Conservation (phyloP, 495 filamentous ascomycete genomes). For the Hypoxylon subgilvum region DNA sequence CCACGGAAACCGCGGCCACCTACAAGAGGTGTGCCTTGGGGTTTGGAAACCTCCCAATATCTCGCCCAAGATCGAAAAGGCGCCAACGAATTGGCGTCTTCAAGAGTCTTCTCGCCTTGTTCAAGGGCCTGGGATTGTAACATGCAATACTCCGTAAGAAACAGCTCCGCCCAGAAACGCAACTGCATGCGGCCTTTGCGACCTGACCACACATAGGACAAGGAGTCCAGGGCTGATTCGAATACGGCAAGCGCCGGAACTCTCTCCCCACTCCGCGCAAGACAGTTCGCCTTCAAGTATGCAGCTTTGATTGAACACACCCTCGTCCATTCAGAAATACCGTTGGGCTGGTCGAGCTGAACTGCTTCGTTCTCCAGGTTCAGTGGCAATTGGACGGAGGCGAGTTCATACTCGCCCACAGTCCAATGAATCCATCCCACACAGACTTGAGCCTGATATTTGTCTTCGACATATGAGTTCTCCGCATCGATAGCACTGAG, state of each 20-base stretch:
- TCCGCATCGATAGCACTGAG: constrained; percentile 71
- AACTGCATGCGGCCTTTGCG: constrained; percentile 62
- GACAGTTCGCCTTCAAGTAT: constrained; percentile 76
- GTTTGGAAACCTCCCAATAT: constrained; percentile 58
- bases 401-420: constrained; percentile 68
- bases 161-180: constrained; percentile 77
- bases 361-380: constrained; percentile 61
- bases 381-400: constrained; percentile 66
- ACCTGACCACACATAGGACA: constrained; percentile 54
- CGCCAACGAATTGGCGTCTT: constrained; percentile 56
- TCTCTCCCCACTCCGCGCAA: constrained; percentile 59
- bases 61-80: constrained; percentile 68
- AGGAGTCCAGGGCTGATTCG: constrained; percentile 64
- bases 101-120: constrained; percentile 50
- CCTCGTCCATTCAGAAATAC: constrained; percentile 72
- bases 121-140: constrained; percentile 63
- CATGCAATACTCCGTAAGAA: constrained; percentile 74
- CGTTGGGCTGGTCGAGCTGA: constrained; percentile 54
- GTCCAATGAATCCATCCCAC: constrained; percentile 83
- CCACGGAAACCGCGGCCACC: constrained; percentile 55
- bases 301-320: constrained; percentile 79
- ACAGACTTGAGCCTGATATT: constrained; percentile 79
- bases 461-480: constrained; percentile 65
- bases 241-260: constrained; percentile 68
- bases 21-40: constrained; percentile 42